Evolutionary conservation across 139 green algal species (phyloP).

Genomic region (Chlamydomonas sphaeroides): DNA sequence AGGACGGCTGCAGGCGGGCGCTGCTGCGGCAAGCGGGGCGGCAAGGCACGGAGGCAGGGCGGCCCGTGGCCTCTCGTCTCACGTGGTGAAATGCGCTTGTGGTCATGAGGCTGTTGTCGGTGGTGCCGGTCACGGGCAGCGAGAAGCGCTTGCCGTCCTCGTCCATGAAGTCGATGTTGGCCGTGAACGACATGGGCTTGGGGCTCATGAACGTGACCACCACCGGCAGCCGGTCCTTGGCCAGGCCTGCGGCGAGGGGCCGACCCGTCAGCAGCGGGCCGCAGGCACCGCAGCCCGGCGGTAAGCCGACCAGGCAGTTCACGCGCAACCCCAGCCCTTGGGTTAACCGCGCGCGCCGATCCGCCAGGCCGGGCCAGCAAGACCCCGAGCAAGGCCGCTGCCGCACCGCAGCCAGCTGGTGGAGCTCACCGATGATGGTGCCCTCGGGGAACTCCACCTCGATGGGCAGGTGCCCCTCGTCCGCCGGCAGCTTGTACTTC

Average conservation of each 20-base stretch:
- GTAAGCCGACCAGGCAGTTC: no score
- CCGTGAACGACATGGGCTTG: slow-evolving; percentile 78
- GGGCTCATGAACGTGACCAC: slow-evolving; percentile 68
- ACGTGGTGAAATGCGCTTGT: slow-evolving; percentile 69
- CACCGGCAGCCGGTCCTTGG: slow-evolving; percentile 80
- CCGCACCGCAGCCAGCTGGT: no score
- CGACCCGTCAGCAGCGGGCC: no score
- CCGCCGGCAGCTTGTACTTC: slow-evolving; percentile 70
- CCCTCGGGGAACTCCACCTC: slow-evolving; percentile 76
- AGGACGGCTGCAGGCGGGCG: no score
- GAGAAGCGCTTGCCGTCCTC: slow-evolving; percentile 73
- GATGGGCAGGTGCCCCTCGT: slow-evolving; percentile 71
- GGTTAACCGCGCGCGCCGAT: no score
- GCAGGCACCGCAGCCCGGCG: no score
- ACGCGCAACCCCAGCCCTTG: no score
- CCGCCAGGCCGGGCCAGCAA: no score
- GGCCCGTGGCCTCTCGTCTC: not conserved
- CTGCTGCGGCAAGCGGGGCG: no score
- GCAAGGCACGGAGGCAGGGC: no score
- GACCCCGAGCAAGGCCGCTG: not conserved
- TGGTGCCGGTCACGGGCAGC: slow-evolving; percentile 68
- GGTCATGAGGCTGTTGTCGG: slow-evolving; percentile 80
- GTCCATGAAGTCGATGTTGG: slow-evolving; percentile 82
- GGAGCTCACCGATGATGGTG: slow-evolving; percentile 38
- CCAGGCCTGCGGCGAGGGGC: slow-evolving; percentile 64